Evolutionary conservation across 202 grass and related monocot species (phyloP).

Genomic region (Schoenoplectus triqueter): DNA sequence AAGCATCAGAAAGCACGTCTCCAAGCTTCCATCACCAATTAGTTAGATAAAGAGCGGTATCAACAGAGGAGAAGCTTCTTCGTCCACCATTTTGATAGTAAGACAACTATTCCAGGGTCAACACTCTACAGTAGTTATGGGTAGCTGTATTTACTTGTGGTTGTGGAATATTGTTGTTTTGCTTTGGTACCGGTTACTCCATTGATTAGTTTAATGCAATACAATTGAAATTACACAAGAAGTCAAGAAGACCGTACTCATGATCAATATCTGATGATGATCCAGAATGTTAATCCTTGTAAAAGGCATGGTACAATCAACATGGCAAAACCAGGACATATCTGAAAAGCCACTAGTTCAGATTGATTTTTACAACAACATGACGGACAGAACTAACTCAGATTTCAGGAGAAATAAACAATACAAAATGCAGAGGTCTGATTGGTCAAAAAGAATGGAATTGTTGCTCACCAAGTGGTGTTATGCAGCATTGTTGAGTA

Average conservation of each 20-base stretch:
- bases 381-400: not conserved
- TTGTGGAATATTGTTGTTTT: not conserved
- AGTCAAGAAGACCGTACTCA: not conserved
- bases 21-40: not conserved
- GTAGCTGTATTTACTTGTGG: not conserved
- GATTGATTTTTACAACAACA: not conserved
- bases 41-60: not conserved
- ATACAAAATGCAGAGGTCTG: too few relatives aligned
- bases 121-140: not conserved
- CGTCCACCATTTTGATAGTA: not conserved
- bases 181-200: not conserved
- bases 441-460: too few relatives aligned
- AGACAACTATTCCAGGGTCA: not conserved
- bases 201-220: not conserved
- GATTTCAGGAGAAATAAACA: not conserved
- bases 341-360: not conserved
- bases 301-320: not conserved
- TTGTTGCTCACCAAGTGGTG: too few relatives aligned
- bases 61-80: not conserved
- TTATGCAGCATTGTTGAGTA: too few relatives aligned
- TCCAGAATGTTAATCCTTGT: not conserved
- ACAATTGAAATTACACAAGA: not conserved
- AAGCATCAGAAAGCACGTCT: not conserved
- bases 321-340: not conserved
- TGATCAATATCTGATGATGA: not conserved